These are phyloP conservation scores for Cercophora sp. DNA, from an alignment of 495 filamentous ascomycete genomes.

Conservation along the genomic window DNA sequence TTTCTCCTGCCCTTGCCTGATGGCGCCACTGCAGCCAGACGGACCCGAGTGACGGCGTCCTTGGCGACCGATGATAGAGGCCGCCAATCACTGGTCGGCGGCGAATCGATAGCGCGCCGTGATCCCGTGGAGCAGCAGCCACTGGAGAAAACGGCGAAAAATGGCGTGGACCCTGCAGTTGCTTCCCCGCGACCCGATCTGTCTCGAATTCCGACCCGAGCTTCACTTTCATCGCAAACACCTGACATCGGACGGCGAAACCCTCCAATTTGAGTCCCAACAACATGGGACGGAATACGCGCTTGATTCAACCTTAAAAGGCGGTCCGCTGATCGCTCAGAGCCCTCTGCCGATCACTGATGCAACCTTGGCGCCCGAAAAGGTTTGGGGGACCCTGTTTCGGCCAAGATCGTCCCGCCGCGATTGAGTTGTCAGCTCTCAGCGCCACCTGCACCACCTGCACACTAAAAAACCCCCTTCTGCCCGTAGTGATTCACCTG, in stretches of 20 bases:
- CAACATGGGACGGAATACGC: background rate
- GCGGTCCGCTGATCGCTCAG: slow-evolving; percentile 4
- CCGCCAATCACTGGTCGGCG: slow-evolving; percentile 4
- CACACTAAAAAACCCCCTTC: background rate
- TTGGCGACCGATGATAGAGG: background rate
- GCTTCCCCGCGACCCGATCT: background rate
- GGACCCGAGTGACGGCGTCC: background rate
- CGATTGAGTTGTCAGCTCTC: background rate
- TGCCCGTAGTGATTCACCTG: background rate
- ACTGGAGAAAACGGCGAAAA: background rate
- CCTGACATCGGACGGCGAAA: too few species aligned
- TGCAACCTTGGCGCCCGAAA: background rate
- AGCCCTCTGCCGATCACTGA: background rate
- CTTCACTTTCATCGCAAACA: too few species aligned
- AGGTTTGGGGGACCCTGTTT: background rate
- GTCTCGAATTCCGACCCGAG: too few species aligned
- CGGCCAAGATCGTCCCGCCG: background rate
- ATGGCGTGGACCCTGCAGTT: background rate
- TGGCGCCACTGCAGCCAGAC: slow-evolving; percentile 5
- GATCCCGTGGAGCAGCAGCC: background rate
- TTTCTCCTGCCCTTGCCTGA: background rate
- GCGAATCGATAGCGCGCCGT: background rate
- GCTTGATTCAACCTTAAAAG: background rate
- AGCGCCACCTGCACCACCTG: slow-evolving; percentile 3
- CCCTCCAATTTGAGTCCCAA: too few species aligned